Base-by-base conservation (phyloP, 192 early-diverging fungal genomes). In the Martensiomyces pterosporus region DNA sequence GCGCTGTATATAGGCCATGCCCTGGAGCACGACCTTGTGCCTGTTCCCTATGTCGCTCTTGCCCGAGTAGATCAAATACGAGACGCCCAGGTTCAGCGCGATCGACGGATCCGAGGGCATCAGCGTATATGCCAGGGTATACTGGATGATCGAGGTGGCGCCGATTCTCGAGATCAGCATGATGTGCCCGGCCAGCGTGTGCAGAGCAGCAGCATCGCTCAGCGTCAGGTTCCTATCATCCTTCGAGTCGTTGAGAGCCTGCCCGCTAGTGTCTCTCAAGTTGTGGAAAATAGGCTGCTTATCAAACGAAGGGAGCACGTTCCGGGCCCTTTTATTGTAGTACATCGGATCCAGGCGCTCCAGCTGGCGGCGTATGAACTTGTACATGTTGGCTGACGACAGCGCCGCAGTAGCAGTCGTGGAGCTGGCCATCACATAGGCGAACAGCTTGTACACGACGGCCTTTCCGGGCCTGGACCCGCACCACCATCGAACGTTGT, bases 401-500 rank as follows among this genome's bases (percentile, higher is more conserved):
- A 76, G 51, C 53, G 44, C 38, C 0, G 49, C 34, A 22, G 40
- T 40, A 39, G 53, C 57, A 0, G 34, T 37, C 0, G 50, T 27
- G 7, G 61, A 65, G 2, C 40, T 24, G 16, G 60, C 49, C 57
- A 76, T 56, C 9, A 44, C 38, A 27, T 52, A 64, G 10, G 52
- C 49, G 27, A 58, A 43, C 18, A 76, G 24, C 49, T 62, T 60
- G 51, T 76, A 76, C 16, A 43, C 22, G 4, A 46, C 14, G 0
- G 41, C 54, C 4, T 49, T 40, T 9, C 39, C 54, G 2, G 73
- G 73, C 24, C 42, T 49, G 3, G 52, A 3, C 13, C 73, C 73
- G 41, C 73, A 61, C 65, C 57, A 65, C 64, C 62, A 60, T 16
- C 66, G 73, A 39, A 57, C 25, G 38, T 55, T 34, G 24, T 60